These are phyloP conservation scores for Entonaema liquescens DNA, from an alignment of 495 filamentous ascomycete species.

Conservation along the genomic window DNA sequence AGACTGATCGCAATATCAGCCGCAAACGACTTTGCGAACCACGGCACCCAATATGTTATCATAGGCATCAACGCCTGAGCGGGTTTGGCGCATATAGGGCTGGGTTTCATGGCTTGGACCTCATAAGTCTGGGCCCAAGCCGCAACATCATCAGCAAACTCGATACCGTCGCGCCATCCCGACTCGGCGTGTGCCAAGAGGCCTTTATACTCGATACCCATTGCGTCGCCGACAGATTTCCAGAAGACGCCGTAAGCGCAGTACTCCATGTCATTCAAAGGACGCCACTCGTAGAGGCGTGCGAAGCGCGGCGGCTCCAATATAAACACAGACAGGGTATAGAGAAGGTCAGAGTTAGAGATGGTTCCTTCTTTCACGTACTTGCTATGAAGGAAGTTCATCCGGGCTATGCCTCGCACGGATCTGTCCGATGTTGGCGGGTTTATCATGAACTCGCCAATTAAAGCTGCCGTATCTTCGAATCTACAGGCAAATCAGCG, in stretches of 20 bases:
- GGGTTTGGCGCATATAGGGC: slow-evolving; percentile 52
- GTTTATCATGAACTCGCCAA: slow-evolving; percentile 58
- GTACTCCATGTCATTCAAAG: slow-evolving; percentile 67
- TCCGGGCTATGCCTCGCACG: slow-evolving; percentile 64
- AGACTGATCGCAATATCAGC: slow-evolving; percentile 63
- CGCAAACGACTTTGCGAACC: slow-evolving; percentile 56
- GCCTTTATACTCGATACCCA: slow-evolving; percentile 63
- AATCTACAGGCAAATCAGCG: slow-evolving; percentile 50
- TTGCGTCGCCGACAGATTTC: slow-evolving; percentile 69
- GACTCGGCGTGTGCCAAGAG: slow-evolving; percentile 37
- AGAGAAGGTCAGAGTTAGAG: slow-evolving; percentile 70
- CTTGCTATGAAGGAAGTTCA: slow-evolving; percentile 71
- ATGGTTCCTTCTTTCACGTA: slow-evolving; percentile 69
- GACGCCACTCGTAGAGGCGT: slow-evolving; percentile 69
- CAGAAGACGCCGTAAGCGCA: slow-evolving; percentile 73
- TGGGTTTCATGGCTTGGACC: slow-evolving; percentile 58
- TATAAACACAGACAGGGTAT: slow-evolving; percentile 71
- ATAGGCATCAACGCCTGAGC: slow-evolving; percentile 61
- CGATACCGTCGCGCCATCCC: slow-evolving; percentile 67
- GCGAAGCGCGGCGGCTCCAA: slow-evolving; percentile 67
- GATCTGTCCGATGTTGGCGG: slow-evolving; percentile 60
- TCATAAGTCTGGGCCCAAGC: slow-evolving; percentile 70
- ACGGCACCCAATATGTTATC: slow-evolving; percentile 67
- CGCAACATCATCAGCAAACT: slow-evolving; percentile 70
- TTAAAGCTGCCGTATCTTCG: slow-evolving; percentile 67